Evolutionary conservation across 805 yeast species (phyloP), one percentile per base, ranked within the genome.

Genomic region (Nakazawaea populi): DNA sequence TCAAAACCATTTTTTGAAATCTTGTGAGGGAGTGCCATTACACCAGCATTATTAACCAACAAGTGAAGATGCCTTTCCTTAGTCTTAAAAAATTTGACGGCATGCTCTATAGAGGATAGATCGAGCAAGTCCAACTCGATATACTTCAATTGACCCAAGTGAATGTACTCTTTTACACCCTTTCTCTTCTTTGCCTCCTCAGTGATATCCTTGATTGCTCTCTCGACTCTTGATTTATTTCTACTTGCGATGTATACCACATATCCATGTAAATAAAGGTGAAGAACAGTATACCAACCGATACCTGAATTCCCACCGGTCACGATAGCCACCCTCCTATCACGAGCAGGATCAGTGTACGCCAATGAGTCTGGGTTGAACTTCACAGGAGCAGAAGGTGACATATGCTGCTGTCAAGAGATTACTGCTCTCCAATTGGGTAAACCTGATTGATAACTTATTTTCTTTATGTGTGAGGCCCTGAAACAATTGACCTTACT

Each of bases 231-330:
- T 11, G 74, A 67, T 42, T 69, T 70, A 56, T 78, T 81, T 56
- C 96, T 69, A 4, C 95, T 92, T 3, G 87, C 89, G 37, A 89
- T 70, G 61, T 88, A 89, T 3, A 89, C 83, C 7, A 74, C 70
- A 61, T 77, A 86, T 0, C 96, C 96, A 64, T 88, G 96, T 47
- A 87, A 70, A 59, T 84, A 87, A 5, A 89, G 72, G 59, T 87
- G 91, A 28, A 87, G 70, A 7, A 82, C 88, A 0, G 91, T 83
- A 62, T 74, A 85, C 72, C 78, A 88, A 9, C 96, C 96, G 18
- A 87, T 78, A 0, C 96, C 96, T 51, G 85, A 77, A 58, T 83
- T 86, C 5, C 94, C 95, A 1, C 96, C 95, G 0, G 94, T 84
- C 32, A 89, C 80, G 6, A 89, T 68, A 2, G 88, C 90, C 4